Base-by-base conservation (phyloP, 345 rosid species). In the Eutrema japonicum region DNA sequence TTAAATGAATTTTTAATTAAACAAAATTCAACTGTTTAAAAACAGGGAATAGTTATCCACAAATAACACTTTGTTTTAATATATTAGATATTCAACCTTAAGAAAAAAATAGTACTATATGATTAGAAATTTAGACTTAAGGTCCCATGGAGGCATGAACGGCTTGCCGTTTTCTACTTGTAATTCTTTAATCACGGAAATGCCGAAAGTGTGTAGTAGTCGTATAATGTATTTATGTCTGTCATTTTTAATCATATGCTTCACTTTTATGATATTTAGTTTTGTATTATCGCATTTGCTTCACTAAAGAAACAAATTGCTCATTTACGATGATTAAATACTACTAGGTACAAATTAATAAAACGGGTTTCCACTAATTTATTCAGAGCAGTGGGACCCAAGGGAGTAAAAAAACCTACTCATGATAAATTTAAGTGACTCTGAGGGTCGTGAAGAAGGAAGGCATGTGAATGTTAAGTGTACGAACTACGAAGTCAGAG, bases 171-270 rank as follows among this genome's bases (percentile, higher is more conserved):
- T 27, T 1, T 12, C 22, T 22, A 22, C 26, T 22, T 22, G 22
- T 22, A 22, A 22, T 1, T 22, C 22, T 22, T 22, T 46, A 46
- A 47, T 70, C 26, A 51, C 43, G 40, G 68, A 40, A 61, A 61
- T 48, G 74, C 74, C 58, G 66, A 70, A 59, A 70, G 66, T 22
- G 66, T 18, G 22, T 0, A 2, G 16, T 38, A 27, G 10, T 30
- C 50, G 51, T 40, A 29, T 49, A 13, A 8, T 12, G 37, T 47
- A 36, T 56, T 56, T 18, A 36, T 50, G 60, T 16, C 60, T 16
- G 3, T 16, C 26, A 43, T 50, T 63, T 61, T 52, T 5, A 62
- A 42, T 62, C 35, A 60, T 10, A 60, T 60, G 59, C 3, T 38
- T 71, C 73, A 35, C 65, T 69, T 22, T 45, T 56, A 56, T 56